These are phyloP conservation scores for Aspergillus carlsbadensis DNA, from an alignment of 495 filamentous ascomycete species.

Conservation along the genomic window DNA sequence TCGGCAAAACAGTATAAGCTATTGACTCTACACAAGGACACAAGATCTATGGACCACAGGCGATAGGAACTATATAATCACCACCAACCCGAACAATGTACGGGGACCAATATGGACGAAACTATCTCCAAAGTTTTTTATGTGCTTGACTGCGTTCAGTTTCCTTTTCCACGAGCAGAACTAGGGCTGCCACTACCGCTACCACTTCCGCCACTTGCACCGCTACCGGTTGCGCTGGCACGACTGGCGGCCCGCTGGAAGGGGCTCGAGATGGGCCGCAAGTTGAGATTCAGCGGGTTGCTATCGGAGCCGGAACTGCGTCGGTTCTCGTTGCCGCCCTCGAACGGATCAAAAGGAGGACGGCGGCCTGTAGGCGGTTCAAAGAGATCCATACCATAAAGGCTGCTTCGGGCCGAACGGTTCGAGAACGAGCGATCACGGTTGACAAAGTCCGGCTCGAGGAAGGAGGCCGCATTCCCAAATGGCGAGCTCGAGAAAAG, in stretches of 20 bases:
- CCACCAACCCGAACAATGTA: slow-evolving; percentile 1
- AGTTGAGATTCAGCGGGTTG: slow-evolving; percentile 28
- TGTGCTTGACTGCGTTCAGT: slow-evolving; percentile 8
- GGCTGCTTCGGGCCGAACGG: slow-evolving; percentile 43
- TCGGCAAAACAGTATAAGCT: slow-evolving; percentile 11
- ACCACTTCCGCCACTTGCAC: slow-evolving; percentile 40
- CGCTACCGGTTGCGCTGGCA: slow-evolving; percentile 46
- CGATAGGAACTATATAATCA: slow-evolving; percentile 10
- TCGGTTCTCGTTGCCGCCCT: slow-evolving; percentile 33
- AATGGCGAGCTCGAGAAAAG: slow-evolving; percentile 40
- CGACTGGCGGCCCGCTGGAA: slow-evolving; percentile 45
- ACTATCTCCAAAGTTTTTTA: slow-evolving; percentile 11
- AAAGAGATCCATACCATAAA: slow-evolving; percentile 41
- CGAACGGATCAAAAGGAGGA: slow-evolving; percentile 37
- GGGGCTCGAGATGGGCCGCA: slow-evolving; percentile 37
- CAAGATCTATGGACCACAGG: slow-evolving; percentile 14
- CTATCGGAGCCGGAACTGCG: slow-evolving; percentile 34
- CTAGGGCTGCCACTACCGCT: slow-evolving; percentile 48
- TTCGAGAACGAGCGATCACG: slow-evolving; percentile 51
- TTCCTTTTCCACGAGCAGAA: slow-evolving; percentile 35
- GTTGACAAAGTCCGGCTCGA: slow-evolving; percentile 33
- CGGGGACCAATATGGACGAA: background rate
- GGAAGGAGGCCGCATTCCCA: slow-evolving; percentile 31
- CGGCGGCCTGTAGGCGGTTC: slow-evolving; percentile 29
- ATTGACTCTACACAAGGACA: slow-evolving; percentile 13